phyloP scores from a whole-genome alignment of 192 early-diverging fungal genomes.

The Coemansia sp. region DNA sequence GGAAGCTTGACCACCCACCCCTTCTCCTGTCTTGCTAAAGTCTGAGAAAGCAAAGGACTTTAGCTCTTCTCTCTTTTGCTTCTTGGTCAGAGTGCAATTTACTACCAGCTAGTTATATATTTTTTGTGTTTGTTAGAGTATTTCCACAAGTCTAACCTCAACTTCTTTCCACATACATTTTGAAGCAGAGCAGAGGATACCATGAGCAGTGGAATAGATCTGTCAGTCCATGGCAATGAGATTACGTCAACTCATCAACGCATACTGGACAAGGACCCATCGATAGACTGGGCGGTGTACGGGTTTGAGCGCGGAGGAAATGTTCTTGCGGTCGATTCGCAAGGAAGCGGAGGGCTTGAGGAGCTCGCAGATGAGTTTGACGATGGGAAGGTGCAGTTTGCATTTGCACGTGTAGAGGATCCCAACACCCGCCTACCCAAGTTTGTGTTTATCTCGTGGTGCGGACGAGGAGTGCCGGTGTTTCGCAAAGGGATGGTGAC shows the following conservation, averaged over 20 bases:
- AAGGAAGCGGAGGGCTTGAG: slow-evolving; percentile 75
- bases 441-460: slow-evolving; percentile 93
- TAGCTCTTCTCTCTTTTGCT: too few relatives aligned
- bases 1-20: too few relatives aligned
- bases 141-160: not conserved
- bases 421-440: slow-evolving; percentile 84
- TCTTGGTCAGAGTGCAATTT: too few relatives aligned
- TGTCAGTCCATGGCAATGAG: slow-evolving; percentile 64
- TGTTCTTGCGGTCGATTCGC: slow-evolving; percentile 52
- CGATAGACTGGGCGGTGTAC: slow-evolving; percentile 73
- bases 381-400: slow-evolving; percentile 88
- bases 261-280: slow-evolving; percentile 58
- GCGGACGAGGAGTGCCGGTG: slow-evolving; percentile 92
- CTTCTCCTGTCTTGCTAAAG: too few relatives aligned
- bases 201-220: slow-evolving; percentile 65
- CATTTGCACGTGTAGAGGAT: slow-evolving; percentile 80
- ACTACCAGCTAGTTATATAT: too few relatives aligned
- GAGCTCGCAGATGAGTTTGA: slow-evolving; percentile 90
- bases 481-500: slow-evolving; percentile 86
- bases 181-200: not conserved
- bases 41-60: too few relatives aligned
- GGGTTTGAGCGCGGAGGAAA: slow-evolving; percentile 73
- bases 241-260: slow-evolving; percentile 65
- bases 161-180: not conserved
- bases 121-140: too few relatives aligned